Evolutionary conservation across 805 yeast species (phyloP).

Genomic region (Spathaspora passalidarum): DNA sequence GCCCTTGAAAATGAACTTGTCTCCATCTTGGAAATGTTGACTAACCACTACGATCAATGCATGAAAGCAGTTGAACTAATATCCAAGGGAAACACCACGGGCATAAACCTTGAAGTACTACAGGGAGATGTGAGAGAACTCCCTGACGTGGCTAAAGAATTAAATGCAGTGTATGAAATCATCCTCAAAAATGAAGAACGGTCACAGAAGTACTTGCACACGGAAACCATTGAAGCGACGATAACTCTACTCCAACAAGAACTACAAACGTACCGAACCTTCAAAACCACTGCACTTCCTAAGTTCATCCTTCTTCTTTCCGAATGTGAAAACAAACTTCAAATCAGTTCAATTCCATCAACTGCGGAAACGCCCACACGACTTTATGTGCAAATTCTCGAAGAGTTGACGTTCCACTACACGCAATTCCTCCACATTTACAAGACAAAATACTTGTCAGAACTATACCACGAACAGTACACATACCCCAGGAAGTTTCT

Average conservation of each 20-base stretch:
- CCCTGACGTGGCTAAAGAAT: constrained; percentile 50
- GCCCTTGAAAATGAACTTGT: constrained; percentile 69
- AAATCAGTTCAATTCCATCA: constrained; percentile 16
- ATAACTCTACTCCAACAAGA: constrained; percentile 15
- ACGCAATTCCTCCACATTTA: constrained; percentile 30
- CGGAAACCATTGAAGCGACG: constrained; percentile 13
- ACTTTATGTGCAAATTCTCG: constrained; percentile 23
- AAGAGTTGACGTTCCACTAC: constrained; percentile 33
- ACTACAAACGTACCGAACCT: constrained; percentile 15
- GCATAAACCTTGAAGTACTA: constrained; percentile 43
- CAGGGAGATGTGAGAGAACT: constrained; percentile 54
- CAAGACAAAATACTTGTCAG: constrained; percentile 33
- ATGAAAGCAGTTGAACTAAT: constrained; percentile 40
- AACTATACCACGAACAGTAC: constrained; percentile 38
- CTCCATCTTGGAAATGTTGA: constrained; percentile 61
- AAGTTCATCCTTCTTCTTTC: constrained; percentile 19
- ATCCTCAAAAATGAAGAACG: constrained; percentile 33
- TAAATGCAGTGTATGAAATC: constrained; percentile 37
- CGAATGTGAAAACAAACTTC: constrained; percentile 13
- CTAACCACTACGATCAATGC: constrained; percentile 84
- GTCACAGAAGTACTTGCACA: constrained; percentile 20
- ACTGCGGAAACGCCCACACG: constrained; percentile 16
- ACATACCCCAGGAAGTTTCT: constrained; percentile 37
- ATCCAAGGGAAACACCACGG: constrained; percentile 14
- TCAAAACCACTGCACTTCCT: constrained; percentile 25